phyloP scores from a whole-genome alignment of 345 rosid species.

The Clausena lansium region DNA sequence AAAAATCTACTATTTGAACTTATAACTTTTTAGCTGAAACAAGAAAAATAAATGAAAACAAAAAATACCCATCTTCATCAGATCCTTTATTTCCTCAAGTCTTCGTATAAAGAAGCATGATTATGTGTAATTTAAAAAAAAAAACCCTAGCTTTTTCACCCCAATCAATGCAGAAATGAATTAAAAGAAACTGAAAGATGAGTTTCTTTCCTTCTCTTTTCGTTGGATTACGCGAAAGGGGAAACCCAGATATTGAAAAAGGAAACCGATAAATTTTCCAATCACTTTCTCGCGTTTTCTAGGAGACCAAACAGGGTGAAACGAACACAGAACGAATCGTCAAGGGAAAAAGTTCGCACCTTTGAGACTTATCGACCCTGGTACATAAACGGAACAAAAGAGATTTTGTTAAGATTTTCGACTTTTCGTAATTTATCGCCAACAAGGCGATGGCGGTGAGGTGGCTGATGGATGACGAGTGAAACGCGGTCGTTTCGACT shows the following conservation, averaged over 20 bases:
- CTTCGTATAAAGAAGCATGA: background rate
- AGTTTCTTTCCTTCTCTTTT: background rate
- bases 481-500: background rate
- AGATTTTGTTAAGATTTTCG: background rate
- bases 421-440: background rate
- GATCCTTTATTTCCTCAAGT: background rate
- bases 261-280: too few relatives aligned
- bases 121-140: background rate
- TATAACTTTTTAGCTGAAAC: background rate
- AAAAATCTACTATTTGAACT: background rate
- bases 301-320: conserved; percentile 5
- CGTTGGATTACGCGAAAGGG: background rate
- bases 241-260: background rate
- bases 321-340: background rate
- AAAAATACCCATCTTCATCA: background rate
- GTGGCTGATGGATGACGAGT: background rate
- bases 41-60: background rate
- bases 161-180: background rate
- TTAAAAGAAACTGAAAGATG: background rate
- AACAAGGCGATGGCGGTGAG: background rate
- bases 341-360: conserved; percentile 10
- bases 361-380: background rate
- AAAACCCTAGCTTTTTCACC: background rate
- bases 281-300: conserved; percentile 6
- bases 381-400: background rate